A percentile compares a stretch with the other conserved stretches of the same genome.
Conservation (phyloP, 805 yeast genomes). For the Myxozyma neglecta region DNA sequence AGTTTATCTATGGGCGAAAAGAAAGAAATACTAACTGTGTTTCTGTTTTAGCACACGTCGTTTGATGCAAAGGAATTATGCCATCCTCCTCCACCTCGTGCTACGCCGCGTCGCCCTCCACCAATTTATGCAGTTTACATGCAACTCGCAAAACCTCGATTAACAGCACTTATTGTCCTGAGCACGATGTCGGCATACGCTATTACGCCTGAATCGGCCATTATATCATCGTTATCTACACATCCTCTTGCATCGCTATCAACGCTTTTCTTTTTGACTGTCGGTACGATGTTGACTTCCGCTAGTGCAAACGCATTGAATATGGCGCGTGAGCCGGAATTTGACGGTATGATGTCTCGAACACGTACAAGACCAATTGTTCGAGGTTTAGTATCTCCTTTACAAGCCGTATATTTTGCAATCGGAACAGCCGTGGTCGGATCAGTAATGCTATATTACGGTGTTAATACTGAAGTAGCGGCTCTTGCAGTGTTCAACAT, state of each 20-base stretch:
- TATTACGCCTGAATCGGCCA: slow-evolving; percentile 69
- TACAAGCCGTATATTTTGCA: slow-evolving; percentile 81
- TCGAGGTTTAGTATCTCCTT: slow-evolving; percentile 69
- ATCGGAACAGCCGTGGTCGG: slow-evolving; percentile 71
- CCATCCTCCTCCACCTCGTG: slow-evolving; percentile 10
- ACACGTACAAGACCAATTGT: slow-evolving; percentile 90
- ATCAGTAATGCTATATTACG: slow-evolving; percentile 62
- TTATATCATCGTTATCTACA: slow-evolving; percentile 2
- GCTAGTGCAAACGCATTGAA: slow-evolving; percentile 96
- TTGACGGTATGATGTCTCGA: slow-evolving; percentile 82
- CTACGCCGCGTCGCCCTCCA: slow-evolving; percentile 7
- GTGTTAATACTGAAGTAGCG: slow-evolving; percentile 87
- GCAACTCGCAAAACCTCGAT: slow-evolving; percentile 84
- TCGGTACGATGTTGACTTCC: slow-evolving; percentile 84
- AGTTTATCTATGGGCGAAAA: too few species aligned
- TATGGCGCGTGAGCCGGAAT: slow-evolving; percentile 94
- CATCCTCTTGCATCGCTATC: slow-evolving; percentile 34
- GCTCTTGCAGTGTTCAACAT: slow-evolving; percentile 77
- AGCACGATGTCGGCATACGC: slow-evolving; percentile 95
- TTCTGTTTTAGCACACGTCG: not conserved
- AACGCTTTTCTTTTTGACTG: slow-evolving; percentile 68
- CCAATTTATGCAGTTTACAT: slow-evolving; percentile 47
- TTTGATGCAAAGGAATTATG: slow-evolving; percentile 5
- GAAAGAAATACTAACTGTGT: not conserved
- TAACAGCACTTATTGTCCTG: slow-evolving; percentile 82